Evolutionary conservation across 73 alveolate species (phyloP).

Genomic region (Urostyla sp.): DNA sequence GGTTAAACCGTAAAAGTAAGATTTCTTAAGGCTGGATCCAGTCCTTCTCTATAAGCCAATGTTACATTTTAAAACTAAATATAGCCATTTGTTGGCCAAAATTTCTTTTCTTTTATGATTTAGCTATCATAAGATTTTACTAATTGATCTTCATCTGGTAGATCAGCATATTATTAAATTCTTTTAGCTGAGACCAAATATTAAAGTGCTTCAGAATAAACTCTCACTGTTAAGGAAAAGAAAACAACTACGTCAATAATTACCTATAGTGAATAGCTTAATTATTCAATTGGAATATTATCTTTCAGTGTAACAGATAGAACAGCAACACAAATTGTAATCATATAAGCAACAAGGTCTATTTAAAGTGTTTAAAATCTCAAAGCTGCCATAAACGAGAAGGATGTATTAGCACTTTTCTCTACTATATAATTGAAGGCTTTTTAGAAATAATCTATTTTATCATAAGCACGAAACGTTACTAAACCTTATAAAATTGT

Average conservation of each 20-base stretch:
- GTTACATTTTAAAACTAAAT: slow-evolving; percentile 75
- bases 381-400: no score
- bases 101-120: background rate
- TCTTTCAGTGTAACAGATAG: slow-evolving; percentile 14
- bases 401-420: slow-evolving; percentile 18
- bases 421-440: background rate
- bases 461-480: slow-evolving; percentile 7
- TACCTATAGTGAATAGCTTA: background rate
- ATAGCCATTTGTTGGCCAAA: slow-evolving; percentile 81
- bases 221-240: background rate
- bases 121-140: slow-evolving; percentile 7
- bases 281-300: background rate
- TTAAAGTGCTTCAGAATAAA: slow-evolving; percentile 12
- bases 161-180: slow-evolving; percentile 16
- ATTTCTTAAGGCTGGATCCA: slow-evolving; percentile 64
- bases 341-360: background rate
- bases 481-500: slow-evolving; percentile 3
- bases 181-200: slow-evolving; percentile 51
- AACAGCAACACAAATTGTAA: background rate
- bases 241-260: slow-evolving; percentile 1
- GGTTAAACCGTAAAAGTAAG: slow-evolving; percentile 41
- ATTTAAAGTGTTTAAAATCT: no score
- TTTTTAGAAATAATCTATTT: background rate
- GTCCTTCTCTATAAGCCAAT: slow-evolving; percentile 67
- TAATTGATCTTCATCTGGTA: slow-evolving; percentile 48